Base-by-base conservation (phyloP, 1,139 yeast species). In the Scheffersomyces stambukii region DNA sequence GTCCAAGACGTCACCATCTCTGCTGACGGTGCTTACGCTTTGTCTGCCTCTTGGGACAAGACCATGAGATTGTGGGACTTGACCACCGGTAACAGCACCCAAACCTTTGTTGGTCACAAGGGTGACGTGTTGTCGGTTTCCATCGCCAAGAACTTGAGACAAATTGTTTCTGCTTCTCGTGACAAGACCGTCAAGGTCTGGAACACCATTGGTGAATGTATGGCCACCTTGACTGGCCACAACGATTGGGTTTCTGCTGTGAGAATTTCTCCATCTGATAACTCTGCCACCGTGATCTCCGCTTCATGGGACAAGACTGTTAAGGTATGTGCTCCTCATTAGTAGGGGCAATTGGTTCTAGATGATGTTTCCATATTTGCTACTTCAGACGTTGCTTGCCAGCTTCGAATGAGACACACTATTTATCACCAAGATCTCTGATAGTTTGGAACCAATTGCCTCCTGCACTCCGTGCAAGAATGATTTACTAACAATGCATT, bases 231-330 rank as follows among this genome's bases (percentile, higher is more conserved):
- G 71, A 66, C 75, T 54, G 93, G 95, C 56, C 98, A 91, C 94
- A 63, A 78, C 64, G 99, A 91, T 86, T 91, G 99, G 99, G 96
- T 89, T 58, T 85, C 96, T 46, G 79, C 95, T 56, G 98, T 89
- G 58, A 85, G 96, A 80, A 84, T 88, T 77, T 80, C 86, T 52
- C 95, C 96, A 57, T 79, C 82, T 62, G 75, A 70, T 48, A 70
- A 70, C 54, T 60, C 77, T 41, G 69, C 84, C 51, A 76, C 86
- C 55, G 84, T 89, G 60, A 83, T 91, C 74, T 89, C 98, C 56
- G 97, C 96, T 60, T 95, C 96, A 63, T 88, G 96, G 94, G 99
- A 91, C 72, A 91, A 91, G 77, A 75, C 91, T 56, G 95, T 93
- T 60, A 91, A 91, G 91, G 97, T 91, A 85, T 76, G 96, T 88